phyloP scores from a whole-genome alignment of 495 filamentous ascomycete genomes.

The Podospora tetraspora region DNA sequence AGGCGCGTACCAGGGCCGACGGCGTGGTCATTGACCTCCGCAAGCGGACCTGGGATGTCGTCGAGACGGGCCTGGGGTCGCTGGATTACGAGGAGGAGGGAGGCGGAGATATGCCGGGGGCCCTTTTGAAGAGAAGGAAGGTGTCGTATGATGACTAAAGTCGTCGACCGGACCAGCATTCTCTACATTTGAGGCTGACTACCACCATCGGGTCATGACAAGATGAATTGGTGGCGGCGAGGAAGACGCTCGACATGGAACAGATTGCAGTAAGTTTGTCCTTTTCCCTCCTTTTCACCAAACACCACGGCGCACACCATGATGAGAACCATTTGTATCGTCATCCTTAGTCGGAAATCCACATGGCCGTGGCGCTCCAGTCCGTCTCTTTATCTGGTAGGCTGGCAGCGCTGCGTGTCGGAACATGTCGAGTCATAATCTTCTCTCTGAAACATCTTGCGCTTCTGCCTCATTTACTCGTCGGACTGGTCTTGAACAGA shows the following conservation, averaged over 20 bases:
- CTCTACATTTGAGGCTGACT: not conserved
- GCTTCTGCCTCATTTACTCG: not conserved
- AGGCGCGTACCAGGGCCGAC: slow-evolving; percentile 35
- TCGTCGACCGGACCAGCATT: not conserved
- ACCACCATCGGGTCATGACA: not conserved
- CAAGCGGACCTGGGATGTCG: slow-evolving; percentile 55
- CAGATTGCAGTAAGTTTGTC: slow-evolving; percentile 13
- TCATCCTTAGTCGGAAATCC: slow-evolving; percentile 62
- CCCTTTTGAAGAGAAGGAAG: slow-evolving; percentile 35
- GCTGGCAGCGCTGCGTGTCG: slow-evolving; percentile 25
- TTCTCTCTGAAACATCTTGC: slow-evolving; percentile 54
- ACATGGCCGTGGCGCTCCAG: slow-evolving; percentile 18
- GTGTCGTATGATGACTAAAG: slow-evolving; percentile 49
- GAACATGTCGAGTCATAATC: slow-evolving; percentile 53
- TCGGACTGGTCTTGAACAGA: not conserved
- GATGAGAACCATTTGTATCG: slow-evolving; percentile 59
- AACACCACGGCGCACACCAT: slow-evolving; percentile 21
- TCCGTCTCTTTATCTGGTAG: slow-evolving; percentile 14
- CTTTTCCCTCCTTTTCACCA: slow-evolving; percentile 10
- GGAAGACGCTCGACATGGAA: slow-evolving; percentile 1
- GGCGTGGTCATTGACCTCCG: slow-evolving; percentile 49
- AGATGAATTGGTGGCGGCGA: not conserved
- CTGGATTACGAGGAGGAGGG: slow-evolving; percentile 48
- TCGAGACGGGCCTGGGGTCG: slow-evolving; percentile 46
- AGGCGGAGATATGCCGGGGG: slow-evolving; percentile 14